Base-by-base conservation (phyloP, 768 basidiomycete genomes). In the Tulasnella sp. region DNA sequence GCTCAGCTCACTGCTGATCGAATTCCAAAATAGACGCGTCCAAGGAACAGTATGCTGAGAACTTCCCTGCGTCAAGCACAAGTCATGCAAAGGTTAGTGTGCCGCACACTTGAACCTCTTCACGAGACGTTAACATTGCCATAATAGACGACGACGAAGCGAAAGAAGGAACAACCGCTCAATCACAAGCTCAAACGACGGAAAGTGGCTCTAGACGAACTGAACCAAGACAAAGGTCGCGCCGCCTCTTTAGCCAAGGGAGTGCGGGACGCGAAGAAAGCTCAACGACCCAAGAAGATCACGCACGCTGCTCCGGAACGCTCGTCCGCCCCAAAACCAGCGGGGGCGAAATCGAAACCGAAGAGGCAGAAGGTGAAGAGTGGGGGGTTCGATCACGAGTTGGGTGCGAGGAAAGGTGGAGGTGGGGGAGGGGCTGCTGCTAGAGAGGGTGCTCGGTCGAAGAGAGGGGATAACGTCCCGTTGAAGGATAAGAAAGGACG, bases 261-360 rank as follows among this genome's bases (percentile, higher is more conserved):
- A 0, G 90, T 97, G 75, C 90, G 95, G 71, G 86, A 87, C 14
- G 94, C 91, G 11, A 98, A 98, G 81, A 95, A 90, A 81, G 84
- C 88, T 8, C 80, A 83, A 40, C 86, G 86, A 75, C 90, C 90
- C 1, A 80, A 81, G 11, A 97, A 92, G 83, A 82, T 84, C 37
- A 81, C 84, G 76, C 73, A 75, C 39, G 32, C 41, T 65, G 62
- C 37, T 52, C 37, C 35, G 75, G 76, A 73, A 77, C 76, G 73
- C 66, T 80, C 78, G 73, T 77, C 77, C 75, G 78, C 79, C 72
- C 77, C 76, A 71, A 84, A 82, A 74, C 72, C 73, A 62, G 47
- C 41, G 79, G 76, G 59, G 76, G 73, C 68, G 40, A 75, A 68
- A 40, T 40, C 68, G 71, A 74, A 52, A 74, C 80, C 29, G 79